Evolutionary conservation across 441 rosid genomes (phyloP), one percentile per base, ranked within the genome.

Genomic region (Lepidium campestre): DNA sequence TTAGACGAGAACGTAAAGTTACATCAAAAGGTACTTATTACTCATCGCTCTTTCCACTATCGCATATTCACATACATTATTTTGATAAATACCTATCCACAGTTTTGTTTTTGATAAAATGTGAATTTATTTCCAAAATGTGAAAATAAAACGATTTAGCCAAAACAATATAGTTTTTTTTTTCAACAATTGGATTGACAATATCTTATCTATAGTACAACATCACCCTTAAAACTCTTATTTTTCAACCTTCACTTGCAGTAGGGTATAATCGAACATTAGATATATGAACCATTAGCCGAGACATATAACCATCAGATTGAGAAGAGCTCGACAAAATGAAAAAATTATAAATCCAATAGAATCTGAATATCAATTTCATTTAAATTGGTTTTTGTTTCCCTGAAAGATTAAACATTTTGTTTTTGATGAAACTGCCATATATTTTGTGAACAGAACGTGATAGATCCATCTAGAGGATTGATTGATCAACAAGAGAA

Each of bases 1-100:
- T 62, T 55, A 59, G 82, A 77, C 44, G 79, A 83, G 59, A 81
- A 85, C 55, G 70, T 75, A 11, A 67, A 53, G 39, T 53, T 83
- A 48, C 44, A 23, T 10, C 60, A 58, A 60, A 73, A 79, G 85
- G 94, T 87, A 45, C 32, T 27, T 6, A 79, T 23, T n/a, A n/a
- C n/a, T 23, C 32, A 49, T 57, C 56, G n/a, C 39, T 50, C 23
- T 25, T 65, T 32, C 22, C 23, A 15, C 2, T 35, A 54, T 23
- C n/a, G n/a, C n/a, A n/a, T n/a, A n/a, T n/a, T n/a, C n/a, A 49
- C 15, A 59, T 49, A 27, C 32, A 27, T 1, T 27, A 49, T 14
- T 29, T 39, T 17, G 32, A 57, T 31, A 17, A 10, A 44, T 22
- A 23, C 17, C 11, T 6, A 57, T 14, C 37, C 9, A 57, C 20